phyloP scores from a whole-genome alignment of 2,329 filamentous ascomycete genomes.

The Alternaria brassicae region DNA sequence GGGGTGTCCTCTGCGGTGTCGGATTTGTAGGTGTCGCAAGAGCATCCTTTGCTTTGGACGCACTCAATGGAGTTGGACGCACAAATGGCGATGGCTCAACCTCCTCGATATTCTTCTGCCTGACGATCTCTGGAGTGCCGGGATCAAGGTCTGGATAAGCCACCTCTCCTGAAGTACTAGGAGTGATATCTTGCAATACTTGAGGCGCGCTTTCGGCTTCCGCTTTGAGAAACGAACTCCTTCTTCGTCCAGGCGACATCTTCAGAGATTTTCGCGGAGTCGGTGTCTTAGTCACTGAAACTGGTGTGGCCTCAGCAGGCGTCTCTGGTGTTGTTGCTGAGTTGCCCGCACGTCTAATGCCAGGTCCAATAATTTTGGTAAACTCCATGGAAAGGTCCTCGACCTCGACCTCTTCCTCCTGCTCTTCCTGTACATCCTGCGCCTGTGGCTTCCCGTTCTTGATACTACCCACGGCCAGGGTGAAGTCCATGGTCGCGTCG shows the following conservation, averaged over 20 bases:
- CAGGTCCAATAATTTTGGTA: slow-evolving; percentile 56
- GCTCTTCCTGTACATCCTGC: slow-evolving; percentile 1
- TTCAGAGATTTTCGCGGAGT: slow-evolving; percentile 36
- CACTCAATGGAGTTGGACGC: slow-evolving; percentile 31
- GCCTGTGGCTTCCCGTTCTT: slow-evolving; percentile 24
- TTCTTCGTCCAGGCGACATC: slow-evolving; percentile 29
- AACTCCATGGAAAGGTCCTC: slow-evolving; percentile 62
- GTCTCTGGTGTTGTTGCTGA: slow-evolving; percentile 29
- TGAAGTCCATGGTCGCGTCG: slow-evolving; percentile 52
- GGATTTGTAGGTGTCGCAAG: slow-evolving; percentile 36
- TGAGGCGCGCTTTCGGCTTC: slow-evolving; percentile 19
- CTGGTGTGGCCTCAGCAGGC: slow-evolving; percentile 16
- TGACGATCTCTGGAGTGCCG: slow-evolving; percentile 38
- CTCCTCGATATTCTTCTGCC: slow-evolving; percentile 38
- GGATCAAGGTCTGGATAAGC: slow-evolving; percentile 36
- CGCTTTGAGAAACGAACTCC: slow-evolving; percentile 13
- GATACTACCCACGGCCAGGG: slow-evolving; percentile 49
- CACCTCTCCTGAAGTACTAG: slow-evolving; percentile 35
- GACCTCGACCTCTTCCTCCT: slow-evolving; percentile 27
- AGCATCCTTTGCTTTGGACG: slow-evolving; percentile 18
- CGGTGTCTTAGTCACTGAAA: slow-evolving; percentile 21
- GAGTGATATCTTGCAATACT: slow-evolving; percentile 26
- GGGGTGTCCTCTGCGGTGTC: slow-evolving; percentile 17
- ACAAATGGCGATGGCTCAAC: slow-evolving; percentile 48
- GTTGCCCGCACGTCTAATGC: slow-evolving; percentile 46